phyloP scores from a whole-genome alignment of 441 rosid genomes.

The Adansonia gregorii region DNA sequence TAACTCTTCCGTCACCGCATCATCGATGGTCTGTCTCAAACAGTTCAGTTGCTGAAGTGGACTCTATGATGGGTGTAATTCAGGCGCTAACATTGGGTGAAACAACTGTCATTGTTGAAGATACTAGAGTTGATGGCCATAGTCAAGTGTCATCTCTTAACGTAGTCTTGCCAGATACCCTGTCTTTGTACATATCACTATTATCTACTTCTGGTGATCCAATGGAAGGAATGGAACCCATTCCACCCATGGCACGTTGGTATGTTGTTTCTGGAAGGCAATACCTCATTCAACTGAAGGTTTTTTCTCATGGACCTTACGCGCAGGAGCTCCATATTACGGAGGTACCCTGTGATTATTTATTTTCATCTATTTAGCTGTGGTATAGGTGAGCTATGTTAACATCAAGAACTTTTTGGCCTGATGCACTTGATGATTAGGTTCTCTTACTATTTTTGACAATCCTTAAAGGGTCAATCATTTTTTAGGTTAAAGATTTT shows the following conservation, averaged over 20 bases:
- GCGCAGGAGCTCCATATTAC: slow-evolving; percentile 80
- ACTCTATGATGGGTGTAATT: slow-evolving; percentile 58
- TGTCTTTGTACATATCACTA: slow-evolving; percentile 58
- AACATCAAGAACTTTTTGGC: slow-evolving; percentile 23
- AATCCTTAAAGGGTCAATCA: slow-evolving; percentile 1
- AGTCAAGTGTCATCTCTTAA: slow-evolving; percentile 77
- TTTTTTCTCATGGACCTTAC: slow-evolving; percentile 69
- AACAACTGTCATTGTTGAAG: slow-evolving; percentile 79
- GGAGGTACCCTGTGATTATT: slow-evolving; percentile 57
- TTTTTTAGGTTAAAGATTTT: neutral
- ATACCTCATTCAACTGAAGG: slow-evolving; percentile 74
- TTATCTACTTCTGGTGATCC: slow-evolving; percentile 65
- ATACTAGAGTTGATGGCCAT: slow-evolving; percentile 89
- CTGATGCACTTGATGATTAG: slow-evolving; percentile 14
- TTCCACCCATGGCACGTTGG: slow-evolving; percentile 72
- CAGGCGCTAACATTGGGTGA: slow-evolving; percentile 71
- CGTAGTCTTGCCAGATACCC: slow-evolving; percentile 76
- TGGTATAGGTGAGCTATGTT: slow-evolving; percentile 13
- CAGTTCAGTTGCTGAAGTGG: slow-evolving; percentile 76
- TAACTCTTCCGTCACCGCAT: slow-evolving; percentile 77
- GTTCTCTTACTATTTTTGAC: slow-evolving; percentile 16
- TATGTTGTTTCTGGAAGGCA: slow-evolving; percentile 74
- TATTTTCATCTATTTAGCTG: slow-evolving; percentile 4
- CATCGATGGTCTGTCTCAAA: slow-evolving; percentile 81
- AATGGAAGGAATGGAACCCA: slow-evolving; percentile 51